phyloP scores from a whole-genome alignment of 2,329 filamentous ascomycete genomes.

The Gyromitra esculenta region DNA sequence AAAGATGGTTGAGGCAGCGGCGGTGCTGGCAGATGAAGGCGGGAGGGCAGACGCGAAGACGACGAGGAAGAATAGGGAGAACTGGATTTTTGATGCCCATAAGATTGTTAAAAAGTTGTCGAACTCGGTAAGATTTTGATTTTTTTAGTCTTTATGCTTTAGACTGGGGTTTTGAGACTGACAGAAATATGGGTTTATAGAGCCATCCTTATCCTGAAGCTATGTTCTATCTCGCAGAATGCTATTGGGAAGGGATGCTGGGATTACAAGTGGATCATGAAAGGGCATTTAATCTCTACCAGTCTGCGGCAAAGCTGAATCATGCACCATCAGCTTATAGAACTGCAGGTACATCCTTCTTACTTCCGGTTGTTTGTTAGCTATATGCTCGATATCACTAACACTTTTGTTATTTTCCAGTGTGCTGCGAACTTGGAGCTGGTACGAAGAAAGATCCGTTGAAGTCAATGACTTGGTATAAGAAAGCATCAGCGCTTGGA shows the following conservation, averaged over 20 bases:
- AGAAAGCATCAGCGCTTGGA: conserved; percentile 86
- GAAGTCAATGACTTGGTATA: conserved; percentile 98
- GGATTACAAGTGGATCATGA: conserved; percentile 84
- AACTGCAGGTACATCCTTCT: conserved; percentile 68
- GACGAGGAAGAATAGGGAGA: conserved; percentile 75
- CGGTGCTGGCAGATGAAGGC: conserved; percentile 79
- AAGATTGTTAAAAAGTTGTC: conserved; percentile 92
- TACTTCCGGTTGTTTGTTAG: neutral
- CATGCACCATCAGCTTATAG: conserved; percentile 90
- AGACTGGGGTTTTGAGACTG: neutral
- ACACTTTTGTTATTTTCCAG: conserved; percentile 59
- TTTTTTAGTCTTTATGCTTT: neutral
- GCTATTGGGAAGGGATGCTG: conserved; percentile 81
- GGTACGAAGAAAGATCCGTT: conserved; percentile 89
- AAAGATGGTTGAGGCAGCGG: conserved; percentile 84
- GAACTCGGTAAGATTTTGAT: conserved; percentile 66
- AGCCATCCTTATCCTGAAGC: conserved; percentile 71
- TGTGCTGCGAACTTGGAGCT: conserved; percentile 96
- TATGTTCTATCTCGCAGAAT: conserved; percentile 94
- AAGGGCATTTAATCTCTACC: conserved; percentile 92
- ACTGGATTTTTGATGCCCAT: conserved; percentile 83
- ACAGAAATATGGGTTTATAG: conserved; percentile 15
- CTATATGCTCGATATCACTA: neutral
- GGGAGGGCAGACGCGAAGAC: conserved; percentile 74
- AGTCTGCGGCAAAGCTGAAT: conserved; percentile 88